Conservation (phyloP, 2,329 filamentous ascomycete species). For the Fusarium euwallaceae region DNA sequence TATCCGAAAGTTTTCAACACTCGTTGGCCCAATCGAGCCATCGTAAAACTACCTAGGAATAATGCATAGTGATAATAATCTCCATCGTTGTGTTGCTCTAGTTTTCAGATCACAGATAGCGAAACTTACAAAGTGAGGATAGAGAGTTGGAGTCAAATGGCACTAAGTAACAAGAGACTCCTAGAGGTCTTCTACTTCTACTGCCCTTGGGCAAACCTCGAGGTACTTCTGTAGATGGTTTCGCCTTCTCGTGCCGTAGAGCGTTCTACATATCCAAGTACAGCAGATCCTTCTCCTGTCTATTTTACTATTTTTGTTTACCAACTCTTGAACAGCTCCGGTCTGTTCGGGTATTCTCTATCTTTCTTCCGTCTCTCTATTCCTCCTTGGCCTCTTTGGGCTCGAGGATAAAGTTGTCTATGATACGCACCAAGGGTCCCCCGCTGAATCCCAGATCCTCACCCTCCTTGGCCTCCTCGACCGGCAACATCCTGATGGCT, state of each 20-base stretch:
- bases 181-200: not conserved
- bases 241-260: constrained; percentile 2
- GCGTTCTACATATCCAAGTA: constrained; percentile 19
- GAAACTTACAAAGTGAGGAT: not conserved
- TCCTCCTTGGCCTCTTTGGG: constrained; percentile 47
- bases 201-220: not conserved
- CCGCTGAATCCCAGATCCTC: constrained; percentile 82
- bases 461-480: constrained; percentile 76
- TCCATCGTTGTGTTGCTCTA: not conserved
- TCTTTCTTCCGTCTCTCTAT: constrained; percentile 14
- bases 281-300: not conserved
- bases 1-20: not conserved
- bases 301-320: not conserved
- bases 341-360: constrained; percentile 34
- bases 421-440: constrained; percentile 84
- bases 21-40: not conserved
- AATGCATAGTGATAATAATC: not conserved
- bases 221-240: not conserved
- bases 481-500: constrained; percentile 88
- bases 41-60: not conserved
- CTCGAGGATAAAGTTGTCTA: constrained; percentile 89
- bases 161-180: not conserved
- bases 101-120: not conserved
- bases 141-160: not conserved
- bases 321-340: constrained; percentile 25